phyloP scores from a whole-genome alignment of 768 basidiomycete species.

The Daedalea quercina region DNA sequence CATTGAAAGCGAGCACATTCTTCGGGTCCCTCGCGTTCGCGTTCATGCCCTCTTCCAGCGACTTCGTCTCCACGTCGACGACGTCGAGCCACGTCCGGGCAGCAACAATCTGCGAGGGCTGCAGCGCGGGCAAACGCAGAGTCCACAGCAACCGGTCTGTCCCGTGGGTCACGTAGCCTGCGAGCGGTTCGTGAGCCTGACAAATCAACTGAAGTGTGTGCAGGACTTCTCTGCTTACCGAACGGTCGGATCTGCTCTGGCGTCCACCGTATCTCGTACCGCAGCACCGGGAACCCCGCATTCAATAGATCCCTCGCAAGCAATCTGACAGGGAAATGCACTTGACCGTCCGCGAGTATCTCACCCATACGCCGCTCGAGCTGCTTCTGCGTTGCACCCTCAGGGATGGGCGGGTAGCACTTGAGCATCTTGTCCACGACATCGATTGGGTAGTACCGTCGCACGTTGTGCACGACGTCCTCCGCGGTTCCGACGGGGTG shows the following conservation, averaged over 20 bases:
- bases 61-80: constrained; percentile 37
- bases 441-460: constrained; percentile 50
- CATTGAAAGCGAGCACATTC: constrained; percentile 41
- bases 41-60: constrained; percentile 27
- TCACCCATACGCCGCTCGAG: constrained; percentile 45
- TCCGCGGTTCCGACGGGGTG: constrained; percentile 42
- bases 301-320: constrained; percentile 52
- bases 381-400: constrained; percentile 37
- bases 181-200: too few species aligned
- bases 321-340: constrained; percentile 60
- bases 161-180: constrained; percentile 70
- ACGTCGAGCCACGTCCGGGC: constrained; percentile 52
- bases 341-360: constrained; percentile 55
- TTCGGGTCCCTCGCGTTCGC: constrained; percentile 20
- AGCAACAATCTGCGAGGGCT: constrained; percentile 35
- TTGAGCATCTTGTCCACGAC: constrained; percentile 40
- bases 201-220: too few species aligned
- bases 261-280: constrained; percentile 67
- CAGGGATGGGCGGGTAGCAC: constrained; percentile 35
- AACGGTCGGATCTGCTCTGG: constrained; percentile 50
- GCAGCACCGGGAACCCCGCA: constrained; percentile 53
- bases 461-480: constrained; percentile 53
- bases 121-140: constrained; percentile 44
- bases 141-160: constrained; percentile 62
- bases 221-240: too few species aligned